Percentiles rank a stretch among this genome's conserved stretches.
Evolutionary conservation across 768 basidiomycete genomes (phyloP).

Genomic region (Termitomyces sp.): DNA sequence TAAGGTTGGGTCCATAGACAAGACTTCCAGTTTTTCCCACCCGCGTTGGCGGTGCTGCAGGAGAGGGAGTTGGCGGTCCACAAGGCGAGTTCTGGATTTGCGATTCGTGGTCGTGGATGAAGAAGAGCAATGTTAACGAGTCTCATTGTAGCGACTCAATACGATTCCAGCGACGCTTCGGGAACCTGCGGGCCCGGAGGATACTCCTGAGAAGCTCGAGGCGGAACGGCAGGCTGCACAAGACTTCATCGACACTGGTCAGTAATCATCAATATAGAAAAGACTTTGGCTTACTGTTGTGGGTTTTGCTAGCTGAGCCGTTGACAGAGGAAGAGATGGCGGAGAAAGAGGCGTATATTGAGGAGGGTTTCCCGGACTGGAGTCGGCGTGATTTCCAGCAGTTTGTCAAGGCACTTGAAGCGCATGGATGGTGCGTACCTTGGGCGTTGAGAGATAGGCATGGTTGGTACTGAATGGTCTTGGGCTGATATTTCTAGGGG

Average conservation of each 20-base stretch:
- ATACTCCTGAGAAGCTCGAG: slow-evolving; percentile 82
- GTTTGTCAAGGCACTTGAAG: slow-evolving; percentile 65
- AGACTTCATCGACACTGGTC: slow-evolving; percentile 84
- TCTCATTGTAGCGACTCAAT: slow-evolving; percentile 51
- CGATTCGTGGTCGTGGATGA: neutral
- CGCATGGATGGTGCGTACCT: slow-evolving; percentile 69
- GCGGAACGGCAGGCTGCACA: slow-evolving; percentile 77
- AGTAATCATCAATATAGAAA: neutral
- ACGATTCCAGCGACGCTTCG: slow-evolving; percentile 62
- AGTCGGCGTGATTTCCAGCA: slow-evolving; percentile 91
- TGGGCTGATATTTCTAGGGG: slow-evolving; percentile 39
- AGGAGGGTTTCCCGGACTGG: slow-evolving; percentile 87
- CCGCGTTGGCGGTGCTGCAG: slow-evolving; percentile 74
- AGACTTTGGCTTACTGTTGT: neutral
- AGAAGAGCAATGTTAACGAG: neutral
- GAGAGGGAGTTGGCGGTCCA: slow-evolving; percentile 82
- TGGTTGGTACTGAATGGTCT: neutral
- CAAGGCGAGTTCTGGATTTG: slow-evolving; percentile 43
- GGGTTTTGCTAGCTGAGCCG: slow-evolving; percentile 64
- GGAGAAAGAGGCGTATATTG: slow-evolving; percentile 74
- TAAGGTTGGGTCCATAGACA: slow-evolving; percentile 44
- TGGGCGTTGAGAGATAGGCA: neutral
- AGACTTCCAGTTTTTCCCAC: slow-evolving; percentile 97
- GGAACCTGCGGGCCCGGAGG: slow-evolving; percentile 66
- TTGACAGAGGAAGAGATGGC: slow-evolving; percentile 85